Percentiles rank a stretch among this genome's conserved stretches.
Conservation (phyloP, 73 alveolate genomes). For the Durusdinium trenchii region DNA sequence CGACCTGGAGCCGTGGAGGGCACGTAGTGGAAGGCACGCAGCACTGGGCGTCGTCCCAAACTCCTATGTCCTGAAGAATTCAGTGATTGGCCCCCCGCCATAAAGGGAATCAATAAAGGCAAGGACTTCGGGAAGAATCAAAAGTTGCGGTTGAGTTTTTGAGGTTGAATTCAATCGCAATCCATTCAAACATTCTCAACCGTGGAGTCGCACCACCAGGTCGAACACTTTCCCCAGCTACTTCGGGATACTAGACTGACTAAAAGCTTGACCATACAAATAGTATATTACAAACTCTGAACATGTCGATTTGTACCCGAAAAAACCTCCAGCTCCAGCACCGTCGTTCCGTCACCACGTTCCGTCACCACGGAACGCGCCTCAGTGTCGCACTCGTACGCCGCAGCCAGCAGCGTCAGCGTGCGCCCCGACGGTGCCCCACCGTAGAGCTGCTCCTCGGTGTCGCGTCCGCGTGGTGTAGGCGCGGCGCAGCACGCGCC, state of each 20-base stretch:
- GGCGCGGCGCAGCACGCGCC: too few relatives aligned
- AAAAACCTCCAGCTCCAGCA: not conserved
- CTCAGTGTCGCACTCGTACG: constrained; percentile 68
- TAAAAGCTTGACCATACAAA: not conserved
- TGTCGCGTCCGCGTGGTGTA: too few relatives aligned
- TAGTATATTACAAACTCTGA: not conserved
- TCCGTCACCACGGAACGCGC: too few relatives aligned
- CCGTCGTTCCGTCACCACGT: not conserved
- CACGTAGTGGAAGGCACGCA: not conserved
- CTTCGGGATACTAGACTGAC: not conserved
- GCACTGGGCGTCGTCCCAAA: not conserved
- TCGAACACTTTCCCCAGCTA: not conserved
- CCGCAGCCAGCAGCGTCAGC: constrained; percentile 52
- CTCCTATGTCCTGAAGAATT: not conserved
- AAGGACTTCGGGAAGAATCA: not conserved
- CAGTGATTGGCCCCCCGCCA: not conserved
- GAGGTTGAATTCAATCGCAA: not conserved
- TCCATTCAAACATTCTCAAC: not conserved
- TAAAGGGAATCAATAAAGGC: not conserved
- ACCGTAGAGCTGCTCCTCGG: too few relatives aligned
- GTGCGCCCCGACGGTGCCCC: constrained; percentile 73
- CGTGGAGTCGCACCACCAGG: not conserved
- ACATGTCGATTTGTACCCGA: not conserved
- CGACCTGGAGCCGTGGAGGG: not conserved
- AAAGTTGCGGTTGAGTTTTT: not conserved